phyloP scores from a whole-genome alignment of 257 asterid species.

The Rauvolfia tetraphylla region DNA sequence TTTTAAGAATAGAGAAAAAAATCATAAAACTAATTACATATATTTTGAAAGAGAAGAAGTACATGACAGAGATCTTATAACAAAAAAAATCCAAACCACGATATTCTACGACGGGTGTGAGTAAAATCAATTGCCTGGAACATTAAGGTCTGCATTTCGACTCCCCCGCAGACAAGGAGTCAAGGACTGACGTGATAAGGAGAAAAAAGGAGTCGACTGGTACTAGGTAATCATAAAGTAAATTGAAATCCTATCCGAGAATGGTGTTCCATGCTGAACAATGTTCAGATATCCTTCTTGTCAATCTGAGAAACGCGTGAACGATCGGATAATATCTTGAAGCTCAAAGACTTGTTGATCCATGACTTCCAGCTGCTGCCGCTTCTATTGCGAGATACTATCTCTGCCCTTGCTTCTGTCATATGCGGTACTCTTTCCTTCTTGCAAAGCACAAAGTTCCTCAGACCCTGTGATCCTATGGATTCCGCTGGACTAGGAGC shows the following conservation, averaged over 20 bases:
- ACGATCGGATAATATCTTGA: slow-evolving; percentile 31
- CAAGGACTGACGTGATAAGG: too few species aligned
- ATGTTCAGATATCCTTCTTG: neutral
- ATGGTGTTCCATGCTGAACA: too few species aligned
- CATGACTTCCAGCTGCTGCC: slow-evolving; percentile 44
- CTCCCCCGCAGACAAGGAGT: neutral
- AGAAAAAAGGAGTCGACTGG: neutral
- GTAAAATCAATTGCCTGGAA: neutral
- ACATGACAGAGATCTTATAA: neutral
- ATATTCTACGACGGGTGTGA: neutral
- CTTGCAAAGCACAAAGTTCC: slow-evolving; percentile 59
- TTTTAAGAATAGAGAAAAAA: too few species aligned
- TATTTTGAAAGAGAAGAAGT: too few species aligned
- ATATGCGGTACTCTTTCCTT: slow-evolving; percentile 22
- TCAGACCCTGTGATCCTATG: slow-evolving; percentile 42
- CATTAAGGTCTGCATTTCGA: neutral
- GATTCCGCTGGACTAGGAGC: slow-evolving; percentile 40
- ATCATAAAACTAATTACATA: too few species aligned
- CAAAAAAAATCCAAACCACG: neutral
- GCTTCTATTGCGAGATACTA: slow-evolving; percentile 18
- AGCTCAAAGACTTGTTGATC: slow-evolving; percentile 47
- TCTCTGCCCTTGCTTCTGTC: slow-evolving; percentile 31
- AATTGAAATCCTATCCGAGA: neutral
- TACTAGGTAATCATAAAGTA: neutral
- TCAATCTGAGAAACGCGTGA: neutral